Percentiles rank a stretch among this genome's conserved stretches.
phyloP scores from a whole-genome alignment of 768 basidiomycete species.

The Amanita muscaria region DNA sequence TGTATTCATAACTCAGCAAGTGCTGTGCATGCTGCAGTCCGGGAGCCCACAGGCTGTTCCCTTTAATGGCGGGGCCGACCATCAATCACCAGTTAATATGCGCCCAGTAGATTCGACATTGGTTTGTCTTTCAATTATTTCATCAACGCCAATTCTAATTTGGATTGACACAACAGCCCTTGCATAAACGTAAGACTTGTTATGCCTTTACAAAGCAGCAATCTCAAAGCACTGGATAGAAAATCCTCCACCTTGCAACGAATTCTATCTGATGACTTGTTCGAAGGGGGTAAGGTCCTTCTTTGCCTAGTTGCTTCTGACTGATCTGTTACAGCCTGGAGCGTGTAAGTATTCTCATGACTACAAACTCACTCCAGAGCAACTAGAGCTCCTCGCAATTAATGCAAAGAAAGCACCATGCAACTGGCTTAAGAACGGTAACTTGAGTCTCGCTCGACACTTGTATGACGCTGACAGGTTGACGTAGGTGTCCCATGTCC shows the following conservation, averaged over 20 bases:
- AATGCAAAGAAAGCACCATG: constrained; percentile 84
- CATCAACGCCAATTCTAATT: constrained; percentile 5
- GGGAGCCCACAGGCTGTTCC: constrained; percentile 20
- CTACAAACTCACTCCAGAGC: constrained; percentile 62
- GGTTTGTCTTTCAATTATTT: constrained; percentile 28
- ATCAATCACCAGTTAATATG: constrained; percentile 46
- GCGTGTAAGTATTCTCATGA: constrained; percentile 83
- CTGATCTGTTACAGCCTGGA: constrained; percentile 29
- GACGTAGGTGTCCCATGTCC: constrained; percentile 59
- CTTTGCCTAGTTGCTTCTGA: background rate
- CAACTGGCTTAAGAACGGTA: constrained; percentile 76
- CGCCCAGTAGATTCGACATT: constrained; percentile 54
- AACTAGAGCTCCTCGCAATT: constrained; percentile 58
- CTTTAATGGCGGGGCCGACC: constrained; percentile 33
- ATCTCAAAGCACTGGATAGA: constrained; percentile 32
- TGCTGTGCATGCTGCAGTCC: constrained; percentile 27
- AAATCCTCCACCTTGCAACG: constrained; percentile 78
- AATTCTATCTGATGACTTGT: constrained; percentile 76
- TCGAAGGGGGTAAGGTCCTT: constrained; percentile 55
- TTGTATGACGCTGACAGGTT: background rate
- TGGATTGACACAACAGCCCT: constrained; percentile 37
- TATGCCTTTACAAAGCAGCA: background rate
- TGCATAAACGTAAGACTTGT: constrained; percentile 63
- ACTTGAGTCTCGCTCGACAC: constrained; percentile 4
- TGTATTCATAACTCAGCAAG: constrained; percentile 35